Percentiles rank a stretch among this genome's conserved stretches.
phyloP scores from a whole-genome alignment of 2,329 filamentous ascomycete genomes.

The Xylaria sp. region DNA sequence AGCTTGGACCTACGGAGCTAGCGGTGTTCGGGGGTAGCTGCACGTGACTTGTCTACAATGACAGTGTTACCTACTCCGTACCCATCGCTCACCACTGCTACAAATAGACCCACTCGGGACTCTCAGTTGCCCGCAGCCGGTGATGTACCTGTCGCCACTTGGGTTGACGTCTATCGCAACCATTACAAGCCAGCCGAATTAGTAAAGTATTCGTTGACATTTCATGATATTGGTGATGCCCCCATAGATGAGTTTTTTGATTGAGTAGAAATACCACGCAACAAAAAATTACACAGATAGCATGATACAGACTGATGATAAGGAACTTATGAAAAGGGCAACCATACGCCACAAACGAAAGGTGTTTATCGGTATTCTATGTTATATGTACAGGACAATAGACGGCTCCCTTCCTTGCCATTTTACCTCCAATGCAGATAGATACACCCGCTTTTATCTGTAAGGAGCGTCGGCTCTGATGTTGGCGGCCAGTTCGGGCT shows the following conservation, averaged over 20 bases:
- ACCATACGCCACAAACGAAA: slow-evolving; percentile 34
- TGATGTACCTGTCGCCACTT: not conserved
- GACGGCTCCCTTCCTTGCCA: not conserved
- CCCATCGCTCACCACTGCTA: no score
- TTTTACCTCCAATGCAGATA: not conserved
- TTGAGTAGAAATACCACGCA: not conserved
- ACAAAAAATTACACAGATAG: not conserved
- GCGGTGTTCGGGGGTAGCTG: slow-evolving; percentile 37
- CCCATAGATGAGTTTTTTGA: not conserved
- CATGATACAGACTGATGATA: not conserved
- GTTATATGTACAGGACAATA: slow-evolving; percentile 37
- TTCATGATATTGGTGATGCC: not conserved
- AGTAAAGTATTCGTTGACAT: not conserved
- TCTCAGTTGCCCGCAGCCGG: not conserved
- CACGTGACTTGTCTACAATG: slow-evolving; percentile 38
- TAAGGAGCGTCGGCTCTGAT: slow-evolving; percentile 95
- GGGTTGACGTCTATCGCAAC: not conserved
- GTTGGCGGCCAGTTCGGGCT: slow-evolving; percentile 92
- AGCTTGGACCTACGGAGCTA: slow-evolving; percentile 46
- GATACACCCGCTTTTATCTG: slow-evolving; percentile 66
- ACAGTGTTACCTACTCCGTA: no score
- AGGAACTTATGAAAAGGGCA: not conserved
- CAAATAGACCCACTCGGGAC: not conserved
- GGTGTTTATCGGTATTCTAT: slow-evolving; percentile 33
- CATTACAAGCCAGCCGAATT: not conserved